Evolutionary conservation across 2,329 filamentous ascomycete genomes (phyloP).

Genomic region (Ascomycota sp.): DNA sequence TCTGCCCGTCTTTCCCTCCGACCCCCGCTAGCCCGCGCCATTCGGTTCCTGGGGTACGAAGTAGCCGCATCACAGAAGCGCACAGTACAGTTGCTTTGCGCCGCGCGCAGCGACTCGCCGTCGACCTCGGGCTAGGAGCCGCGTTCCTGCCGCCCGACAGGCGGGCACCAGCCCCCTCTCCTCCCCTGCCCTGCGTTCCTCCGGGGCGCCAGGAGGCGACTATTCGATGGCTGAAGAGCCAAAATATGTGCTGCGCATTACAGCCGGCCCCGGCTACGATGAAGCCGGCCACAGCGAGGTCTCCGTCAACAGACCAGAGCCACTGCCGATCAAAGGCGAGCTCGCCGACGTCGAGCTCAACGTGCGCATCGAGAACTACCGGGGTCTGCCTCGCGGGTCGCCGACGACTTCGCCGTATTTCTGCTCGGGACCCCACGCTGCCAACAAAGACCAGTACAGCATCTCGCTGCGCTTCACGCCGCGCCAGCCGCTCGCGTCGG

Average conservation of each 20-base stretch:
- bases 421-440: constrained; percentile 41
- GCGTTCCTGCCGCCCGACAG: too few relatives aligned
- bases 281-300: constrained; percentile 50
- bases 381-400: constrained; percentile 50
- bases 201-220: too few relatives aligned
- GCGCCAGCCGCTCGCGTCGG: constrained; percentile 20
- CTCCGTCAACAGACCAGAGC: constrained; percentile 49
- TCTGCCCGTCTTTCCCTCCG: too few relatives aligned
- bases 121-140: too few relatives aligned
- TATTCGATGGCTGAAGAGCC: constrained; percentile 38
- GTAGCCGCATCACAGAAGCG: too few relatives aligned
- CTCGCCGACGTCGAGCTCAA: constrained; percentile 47
- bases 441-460: constrained; percentile 59
- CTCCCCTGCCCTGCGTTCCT: too few relatives aligned
- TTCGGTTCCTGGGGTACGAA: too few relatives aligned
- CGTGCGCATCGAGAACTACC: constrained; percentile 49
- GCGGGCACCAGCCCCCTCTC: too few relatives aligned
- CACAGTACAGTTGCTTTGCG: too few relatives aligned
- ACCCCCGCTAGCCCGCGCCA: too few relatives aligned
- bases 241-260: constrained; percentile 64
- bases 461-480: constrained; percentile 63
- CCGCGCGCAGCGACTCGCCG: too few relatives aligned
- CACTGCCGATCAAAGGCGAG: constrained; percentile 40
- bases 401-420: constrained; percentile 63
- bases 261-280: constrained; percentile 62